Percentiles rank a stretch among this genome's conserved stretches.
Evolutionary conservation across 805 yeast species (phyloP).

Genomic region (Candida insectorum): DNA sequence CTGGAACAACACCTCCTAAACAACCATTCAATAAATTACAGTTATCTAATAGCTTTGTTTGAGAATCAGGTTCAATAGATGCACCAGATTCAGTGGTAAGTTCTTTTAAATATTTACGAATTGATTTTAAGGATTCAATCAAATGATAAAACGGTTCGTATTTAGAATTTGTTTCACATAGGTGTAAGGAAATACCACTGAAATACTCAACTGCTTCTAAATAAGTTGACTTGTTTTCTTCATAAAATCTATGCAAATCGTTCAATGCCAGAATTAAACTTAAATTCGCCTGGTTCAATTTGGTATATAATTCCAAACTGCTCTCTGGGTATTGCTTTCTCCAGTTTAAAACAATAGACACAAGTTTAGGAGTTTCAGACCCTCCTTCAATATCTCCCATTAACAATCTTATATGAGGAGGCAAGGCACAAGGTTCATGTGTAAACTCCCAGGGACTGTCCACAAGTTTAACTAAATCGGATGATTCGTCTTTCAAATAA

Average conservation of each 20-base stretch:
- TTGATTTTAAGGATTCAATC: constrained; percentile 38
- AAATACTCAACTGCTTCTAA: constrained; percentile 13
- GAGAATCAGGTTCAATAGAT: constrained; percentile 81
- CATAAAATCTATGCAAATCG: constrained; percentile 31
- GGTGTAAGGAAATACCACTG: neutral
- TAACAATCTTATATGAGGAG: constrained; percentile 62
- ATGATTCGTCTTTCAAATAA: constrained; percentile 18
- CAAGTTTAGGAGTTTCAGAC: constrained; percentile 91
- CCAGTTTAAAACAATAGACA: constrained; percentile 75
- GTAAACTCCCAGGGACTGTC: constrained; percentile 60
- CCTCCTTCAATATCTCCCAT: constrained; percentile 96
- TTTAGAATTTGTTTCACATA: neutral
- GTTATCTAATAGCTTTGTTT: constrained; percentile 64
- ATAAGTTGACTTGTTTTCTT: constrained; percentile 35
- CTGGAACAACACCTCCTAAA: constrained; percentile 95
- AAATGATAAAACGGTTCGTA: constrained; percentile 25
- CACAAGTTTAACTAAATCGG: constrained; percentile 32
- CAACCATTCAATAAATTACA: constrained; percentile 59
- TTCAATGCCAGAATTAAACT: constrained; percentile 48
- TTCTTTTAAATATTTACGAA: constrained; percentile 55
- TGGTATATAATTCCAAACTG: constrained; percentile 50
- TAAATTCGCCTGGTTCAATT: constrained; percentile 58
- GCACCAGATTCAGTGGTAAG: constrained; percentile 72
- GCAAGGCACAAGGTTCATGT: constrained; percentile 57
- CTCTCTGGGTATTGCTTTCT: constrained; percentile 46